Base-by-base conservation (phyloP, 2,329 filamentous ascomycete genomes). In the Clarireedia homoeocarpa region DNA sequence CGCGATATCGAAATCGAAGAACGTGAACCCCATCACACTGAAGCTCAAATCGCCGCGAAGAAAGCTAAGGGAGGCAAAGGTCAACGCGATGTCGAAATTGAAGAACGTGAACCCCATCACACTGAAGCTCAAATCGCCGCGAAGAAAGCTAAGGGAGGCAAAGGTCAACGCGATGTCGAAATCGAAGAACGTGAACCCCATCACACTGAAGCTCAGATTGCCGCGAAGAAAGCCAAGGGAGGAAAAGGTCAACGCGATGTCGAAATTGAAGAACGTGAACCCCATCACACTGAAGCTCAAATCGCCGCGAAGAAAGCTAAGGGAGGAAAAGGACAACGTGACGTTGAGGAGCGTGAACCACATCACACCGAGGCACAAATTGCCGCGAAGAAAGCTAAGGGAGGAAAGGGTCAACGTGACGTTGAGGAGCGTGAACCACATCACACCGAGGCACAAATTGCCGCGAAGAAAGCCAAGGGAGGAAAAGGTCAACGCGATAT, bases 361-460 rank as follows among this genome's bases (percentile, higher is more conserved):
- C 48, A 27, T 3, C 61, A 63, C 26, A 65, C 60, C 6, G 60
- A 58, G 5, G 58, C 57, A 4, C 63, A 66, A 46, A 63, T 65
- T 34, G 61, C 59, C 10, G 62, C 59, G 6, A 61, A 64, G 57
- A 55, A 60, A 10, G 50, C 44, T 6, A 54, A 54, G 27, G 42
- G 26, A 5, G 26, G 26, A 27, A 34, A 34, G 10, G 30, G 30
- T 4, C 30, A 51, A n/a, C 56, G 51, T 4, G 55, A 56, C 23
- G 9, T 61, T 12, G 58, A 62, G 14, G 40, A 53, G 3, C 45
- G 58, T 2, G 57, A 61, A 6, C 44, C 59, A 3, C 61, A 64
- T 14, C 60, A 65, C 27, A 66, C 62, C 17, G 62, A 59, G 9
- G 56, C 53, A 5, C 61, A 66, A 14, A 65, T 63, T 5, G 62